phyloP scores from a whole-genome alignment of 176 grass and related monocot genomes.

The Oryza australiensis region DNA sequence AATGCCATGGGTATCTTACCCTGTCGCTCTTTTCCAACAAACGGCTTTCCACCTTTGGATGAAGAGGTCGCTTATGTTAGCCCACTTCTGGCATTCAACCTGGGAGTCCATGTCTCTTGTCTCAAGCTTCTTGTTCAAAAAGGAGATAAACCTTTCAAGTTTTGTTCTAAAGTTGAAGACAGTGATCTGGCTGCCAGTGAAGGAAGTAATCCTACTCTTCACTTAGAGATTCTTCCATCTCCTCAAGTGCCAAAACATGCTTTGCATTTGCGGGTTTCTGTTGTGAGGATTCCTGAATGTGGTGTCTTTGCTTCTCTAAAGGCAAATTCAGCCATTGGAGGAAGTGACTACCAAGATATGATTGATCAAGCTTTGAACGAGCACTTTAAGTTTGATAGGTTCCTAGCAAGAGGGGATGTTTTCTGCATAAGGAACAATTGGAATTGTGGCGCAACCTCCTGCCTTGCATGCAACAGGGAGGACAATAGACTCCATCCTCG shows the following conservation, averaged over 20 bases:
- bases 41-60: slow-evolving; percentile 14
- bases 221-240: slow-evolving; percentile 74
- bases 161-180: slow-evolving; percentile 40
- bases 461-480: slow-evolving; percentile 64
- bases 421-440: slow-evolving; percentile 71
- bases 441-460: slow-evolving; percentile 63
- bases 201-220: slow-evolving; percentile 42
- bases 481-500: slow-evolving; percentile 30
- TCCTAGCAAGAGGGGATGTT: slow-evolving; percentile 84
- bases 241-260: slow-evolving; percentile 74
- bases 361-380: slow-evolving; percentile 78
- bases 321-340: slow-evolving; percentile 58
- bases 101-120: slow-evolving; percentile 76
- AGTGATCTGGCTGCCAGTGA: background rate
- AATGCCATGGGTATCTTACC: slow-evolving; percentile 66
- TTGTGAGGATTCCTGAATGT: slow-evolving; percentile 89
- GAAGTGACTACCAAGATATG: slow-evolving; percentile 78
- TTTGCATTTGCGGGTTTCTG: slow-evolving; percentile 77
- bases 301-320: slow-evolving; percentile 79
- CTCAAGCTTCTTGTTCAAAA: slow-evolving; percentile 65
- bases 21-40: slow-evolving; percentile 40
- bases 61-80: slow-evolving; percentile 68
- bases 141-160: slow-evolving; percentile 57
- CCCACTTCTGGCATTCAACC: slow-evolving; percentile 93
- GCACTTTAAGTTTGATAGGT: slow-evolving; percentile 76